Percentiles rank a stretch among this genome's conserved stretches.
These are phyloP conservation scores for Ceratocystis lukuohia DNA, from an alignment of 2,329 filamentous ascomycete genomes.

Conservation along the genomic window DNA sequence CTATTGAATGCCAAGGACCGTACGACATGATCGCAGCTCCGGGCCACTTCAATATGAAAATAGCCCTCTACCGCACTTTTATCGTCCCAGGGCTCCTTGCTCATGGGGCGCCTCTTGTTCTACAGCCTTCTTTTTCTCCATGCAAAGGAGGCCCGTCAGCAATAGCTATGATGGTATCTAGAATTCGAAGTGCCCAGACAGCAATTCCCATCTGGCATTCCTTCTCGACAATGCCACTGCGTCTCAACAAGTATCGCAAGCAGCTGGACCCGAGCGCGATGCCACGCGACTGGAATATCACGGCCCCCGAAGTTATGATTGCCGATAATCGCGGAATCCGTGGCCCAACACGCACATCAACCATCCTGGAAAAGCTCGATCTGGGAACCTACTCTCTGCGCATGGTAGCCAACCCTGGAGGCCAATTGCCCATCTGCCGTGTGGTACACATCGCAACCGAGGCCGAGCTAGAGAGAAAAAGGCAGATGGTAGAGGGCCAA, in stretches of 20 bases:
- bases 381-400: constrained; percentile 29
- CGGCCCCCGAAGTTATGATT: constrained; percentile 31
- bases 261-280: constrained; percentile 16
- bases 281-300: constrained; percentile 35
- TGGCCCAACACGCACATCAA: constrained; percentile 28
- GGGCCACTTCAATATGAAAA: constrained; percentile 28
- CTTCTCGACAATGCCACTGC: constrained; percentile 6
- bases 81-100: constrained; percentile 27
- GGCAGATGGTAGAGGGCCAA: constrained; percentile 33
- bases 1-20: neutral
- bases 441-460: constrained; percentile 47
- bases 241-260: constrained; percentile 17
- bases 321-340: constrained; percentile 29
- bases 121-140: constrained; percentile 24
- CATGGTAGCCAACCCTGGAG: constrained; percentile 30
- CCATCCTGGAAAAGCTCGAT: constrained; percentile 32
- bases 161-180: neutral
- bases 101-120: constrained; percentile 34
- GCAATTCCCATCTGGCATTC: neutral
- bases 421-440: constrained; percentile 45
- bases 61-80: constrained; percentile 19
- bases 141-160: constrained; percentile 20
- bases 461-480: constrained; percentile 31
- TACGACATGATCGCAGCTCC: constrained; percentile 10
- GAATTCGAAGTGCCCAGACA: neutral